Conservation (phyloP, 768 basidiomycete genomes). For the Pulveroboletus sp. region DNA sequence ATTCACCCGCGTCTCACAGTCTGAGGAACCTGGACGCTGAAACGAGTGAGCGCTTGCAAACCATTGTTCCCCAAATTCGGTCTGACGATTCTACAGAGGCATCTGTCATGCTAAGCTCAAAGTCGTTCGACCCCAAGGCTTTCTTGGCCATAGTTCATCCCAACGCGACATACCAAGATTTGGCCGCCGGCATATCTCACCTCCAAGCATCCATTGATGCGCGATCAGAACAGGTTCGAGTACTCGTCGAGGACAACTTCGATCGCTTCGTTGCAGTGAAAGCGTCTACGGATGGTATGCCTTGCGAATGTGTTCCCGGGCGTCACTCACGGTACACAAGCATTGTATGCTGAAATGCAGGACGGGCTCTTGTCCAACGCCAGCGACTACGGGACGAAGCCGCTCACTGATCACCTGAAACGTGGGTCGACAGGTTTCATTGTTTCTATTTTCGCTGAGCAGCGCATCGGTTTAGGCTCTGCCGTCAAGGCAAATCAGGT, state of each 20-base stretch:
- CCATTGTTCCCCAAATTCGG: conserved; percentile 1
- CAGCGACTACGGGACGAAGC: conserved; percentile 79
- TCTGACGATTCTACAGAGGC: conserved; percentile 49
- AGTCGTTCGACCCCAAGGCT: conserved; percentile 92
- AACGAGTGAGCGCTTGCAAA: conserved; percentile 48
- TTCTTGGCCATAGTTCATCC: conserved; percentile 92
- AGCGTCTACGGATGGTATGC: conserved; percentile 86
- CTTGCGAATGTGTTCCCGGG: conserved; percentile 3
- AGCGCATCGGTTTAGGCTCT: conserved; percentile 52
- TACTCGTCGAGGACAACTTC: conserved; percentile 96
- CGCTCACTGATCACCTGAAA: conserved; percentile 80
- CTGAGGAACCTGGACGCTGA: conserved; percentile 70
- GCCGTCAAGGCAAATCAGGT: conserved; percentile 92
- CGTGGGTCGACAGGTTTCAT: conserved; percentile 41
- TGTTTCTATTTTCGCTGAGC: conserved; percentile 4
- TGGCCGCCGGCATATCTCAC: conserved; percentile 70
- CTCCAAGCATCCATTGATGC: conserved; percentile 80
- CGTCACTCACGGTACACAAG: conserved; percentile 39
- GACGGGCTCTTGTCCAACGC: conserved; percentile 75
- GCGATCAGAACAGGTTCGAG: conserved; percentile 89
- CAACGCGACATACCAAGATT: conserved; percentile 90
- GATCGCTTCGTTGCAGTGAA: conserved; percentile 98
- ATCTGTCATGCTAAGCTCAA: conserved; percentile 80
- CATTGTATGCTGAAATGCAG: conserved; percentile 88
- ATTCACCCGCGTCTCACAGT: conserved; percentile 33